Evolutionary conservation across 805 yeast species (phyloP), one percentile per base, ranked within the genome.

Genomic region (Clavispora asparagi): DNA sequence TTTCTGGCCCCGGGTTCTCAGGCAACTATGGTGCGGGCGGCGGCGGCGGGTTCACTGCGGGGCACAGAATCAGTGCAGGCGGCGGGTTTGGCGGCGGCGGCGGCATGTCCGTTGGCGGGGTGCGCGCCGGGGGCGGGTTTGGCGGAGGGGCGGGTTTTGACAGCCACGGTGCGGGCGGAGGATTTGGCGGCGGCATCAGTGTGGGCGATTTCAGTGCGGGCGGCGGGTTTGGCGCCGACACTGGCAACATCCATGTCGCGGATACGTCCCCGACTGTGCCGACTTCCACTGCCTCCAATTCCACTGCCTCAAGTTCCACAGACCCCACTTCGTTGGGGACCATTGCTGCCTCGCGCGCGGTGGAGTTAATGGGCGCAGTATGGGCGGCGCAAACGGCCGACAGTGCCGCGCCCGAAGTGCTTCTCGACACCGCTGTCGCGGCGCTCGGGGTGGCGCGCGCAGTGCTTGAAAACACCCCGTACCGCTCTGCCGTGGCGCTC

Each of bases 11-110:
- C 10, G 35, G 41, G 4, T 39, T 27, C 7, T 8, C 28, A 3
- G 41, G 16, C 13, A 16, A 13, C 12, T 26, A 39, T 12, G 49
- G 28, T 27, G 8, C 38, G 49, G 37, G 46, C 51, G 51, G 56
- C 26, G 43, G 44, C 11, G 53, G 25, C 37, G 37, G 35, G 3
- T 16, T 17, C n/a, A n/a, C 19, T 4, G 36, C 19, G 36, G 36
- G 36, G 7, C n/a, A 10, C 36, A n/a, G 32, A 10, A n/a, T n/a
- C 19, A 16, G 36, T 32, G 36, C 36, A n/a, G 36, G 36, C 10
- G 36, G 36, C 9, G 36, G 36, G 11, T 7, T 16, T 11, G 36
- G 32, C 32, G 32, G 14, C 14, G 36, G 36, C 19, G 36, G 19
- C 6, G 36, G 36, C 2, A 7, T 32, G 6, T 6, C 36, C 10